Conservation (phyloP, 192 early-diverging fungal genomes). For the Linnemannia hyalina region DNA sequence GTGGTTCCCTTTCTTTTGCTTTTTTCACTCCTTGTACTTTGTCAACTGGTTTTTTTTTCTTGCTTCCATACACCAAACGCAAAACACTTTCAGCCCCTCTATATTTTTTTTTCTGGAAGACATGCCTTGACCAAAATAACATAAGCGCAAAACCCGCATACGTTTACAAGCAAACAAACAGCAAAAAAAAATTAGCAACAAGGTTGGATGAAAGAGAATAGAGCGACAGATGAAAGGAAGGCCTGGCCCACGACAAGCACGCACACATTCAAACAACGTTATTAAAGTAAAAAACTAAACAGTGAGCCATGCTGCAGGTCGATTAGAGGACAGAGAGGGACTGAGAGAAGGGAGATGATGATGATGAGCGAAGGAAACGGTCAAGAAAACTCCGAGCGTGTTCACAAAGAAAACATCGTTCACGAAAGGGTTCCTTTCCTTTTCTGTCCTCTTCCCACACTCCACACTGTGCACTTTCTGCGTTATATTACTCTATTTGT, state of each 20-base stretch:
- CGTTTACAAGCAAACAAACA: background rate
- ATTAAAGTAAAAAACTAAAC: background rate
- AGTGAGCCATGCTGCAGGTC: background rate
- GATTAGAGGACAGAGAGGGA: background rate
- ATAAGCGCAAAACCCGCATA: background rate
- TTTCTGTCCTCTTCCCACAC: constrained; percentile 8
- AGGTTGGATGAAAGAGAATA: background rate
- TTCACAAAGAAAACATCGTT: background rate
- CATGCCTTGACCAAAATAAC: background rate
- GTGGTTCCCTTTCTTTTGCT: background rate
- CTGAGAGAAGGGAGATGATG: background rate
- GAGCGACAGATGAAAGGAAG: background rate
- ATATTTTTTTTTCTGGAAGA: no score
- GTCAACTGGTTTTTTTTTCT: background rate
- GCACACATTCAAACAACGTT: background rate
- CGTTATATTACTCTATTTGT: background rate
- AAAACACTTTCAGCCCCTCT: no score
- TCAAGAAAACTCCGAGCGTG: constrained; percentile 5
- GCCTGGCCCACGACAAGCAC: constrained; percentile 2
- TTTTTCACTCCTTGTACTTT: background rate
- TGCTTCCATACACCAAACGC: no score
- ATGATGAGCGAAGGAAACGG: background rate
- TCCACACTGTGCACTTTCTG: background rate
- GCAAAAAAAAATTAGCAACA: background rate
- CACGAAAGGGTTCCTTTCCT: constrained; percentile 5